Evolutionary conservation across 177 flowering plant genomes (phyloP).

Genomic region (Tripterygium wilfordii): DNA sequence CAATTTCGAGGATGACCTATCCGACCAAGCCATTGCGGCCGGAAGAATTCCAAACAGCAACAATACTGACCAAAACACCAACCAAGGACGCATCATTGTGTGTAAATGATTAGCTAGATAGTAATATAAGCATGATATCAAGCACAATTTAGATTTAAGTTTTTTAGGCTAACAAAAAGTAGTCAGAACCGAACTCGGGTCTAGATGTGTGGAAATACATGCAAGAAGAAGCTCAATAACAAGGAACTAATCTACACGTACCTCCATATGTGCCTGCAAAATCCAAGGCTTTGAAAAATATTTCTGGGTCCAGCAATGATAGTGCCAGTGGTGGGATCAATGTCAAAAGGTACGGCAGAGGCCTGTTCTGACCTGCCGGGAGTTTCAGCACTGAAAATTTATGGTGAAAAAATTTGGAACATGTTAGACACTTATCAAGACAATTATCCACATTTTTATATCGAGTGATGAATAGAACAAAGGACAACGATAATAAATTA

Average conservation of each 20-base stretch:
- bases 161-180: too few relatives aligned
- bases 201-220: neutral
- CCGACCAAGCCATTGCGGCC: constrained; percentile 96
- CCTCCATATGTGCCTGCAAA: constrained; percentile 99
- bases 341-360: constrained; percentile 67
- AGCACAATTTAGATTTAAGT: neutral
- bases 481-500: neutral
- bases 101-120: neutral
- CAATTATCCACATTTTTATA: too few relatives aligned
- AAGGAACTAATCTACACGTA: constrained; percentile 11
- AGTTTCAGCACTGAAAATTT: constrained; percentile 68
- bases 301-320: constrained; percentile 85
- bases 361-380: constrained; percentile 62
- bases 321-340: constrained; percentile 74
- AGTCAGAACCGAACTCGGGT: neutral
- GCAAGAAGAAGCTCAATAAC: neutral
- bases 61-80: constrained; percentile 35
- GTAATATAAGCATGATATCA: too few relatives aligned
- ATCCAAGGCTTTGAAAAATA: constrained; percentile 92
- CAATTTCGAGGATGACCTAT: constrained; percentile 39
- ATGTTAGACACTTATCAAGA: too few relatives aligned
- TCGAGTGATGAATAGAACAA: too few relatives aligned
- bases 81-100: neutral
- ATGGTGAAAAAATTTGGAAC: neutral
- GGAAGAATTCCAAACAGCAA: constrained; percentile 93